These are phyloP conservation scores for Phytophthora cajani DNA, from an alignment of 352 stramenopile species.

Conservation along the genomic window DNA sequence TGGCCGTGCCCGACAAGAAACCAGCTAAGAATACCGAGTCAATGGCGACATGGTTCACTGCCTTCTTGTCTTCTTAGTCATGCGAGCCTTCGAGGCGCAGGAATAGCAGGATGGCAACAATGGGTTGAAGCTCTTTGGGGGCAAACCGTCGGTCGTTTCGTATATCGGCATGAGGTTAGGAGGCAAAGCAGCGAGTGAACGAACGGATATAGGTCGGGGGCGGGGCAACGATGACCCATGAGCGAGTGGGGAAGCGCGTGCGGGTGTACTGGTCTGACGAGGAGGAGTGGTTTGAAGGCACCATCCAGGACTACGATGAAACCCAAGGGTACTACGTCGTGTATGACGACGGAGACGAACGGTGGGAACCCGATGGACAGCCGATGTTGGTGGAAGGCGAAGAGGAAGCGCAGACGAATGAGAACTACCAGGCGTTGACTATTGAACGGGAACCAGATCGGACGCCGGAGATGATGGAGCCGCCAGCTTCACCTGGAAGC, in stretches of 20 bases:
- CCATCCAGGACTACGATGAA: slow-evolving; percentile 48
- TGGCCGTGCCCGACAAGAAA: slow-evolving; percentile 30
- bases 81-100: slow-evolving; percentile 9
- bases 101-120: slow-evolving; percentile 23
- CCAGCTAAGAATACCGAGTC: slow-evolving; percentile 35
- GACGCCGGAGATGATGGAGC: slow-evolving; percentile 47
- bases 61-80: slow-evolving; percentile 10
- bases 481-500: slow-evolving; percentile 46
- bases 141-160: slow-evolving; percentile 32
- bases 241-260: slow-evolving; percentile 64
- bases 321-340: slow-evolving; percentile 67
- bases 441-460: background rate
- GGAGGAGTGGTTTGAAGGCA: slow-evolving; percentile 72
- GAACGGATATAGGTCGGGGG: slow-evolving; percentile 22
- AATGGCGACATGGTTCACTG: background rate
- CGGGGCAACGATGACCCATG: slow-evolving; percentile 16
- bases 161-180: slow-evolving; percentile 17
- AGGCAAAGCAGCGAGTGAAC: slow-evolving; percentile 11
- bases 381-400: slow-evolving; percentile 51
- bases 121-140: slow-evolving; percentile 8
- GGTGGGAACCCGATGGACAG: slow-evolving; percentile 58
- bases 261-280: slow-evolving; percentile 80
- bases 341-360: slow-evolving; percentile 86
- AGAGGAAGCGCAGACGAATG: slow-evolving; percentile 19
- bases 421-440: slow-evolving; percentile 18